phyloP scores from a whole-genome alignment of 129 eudicot species.

The Logfia minima region DNA sequence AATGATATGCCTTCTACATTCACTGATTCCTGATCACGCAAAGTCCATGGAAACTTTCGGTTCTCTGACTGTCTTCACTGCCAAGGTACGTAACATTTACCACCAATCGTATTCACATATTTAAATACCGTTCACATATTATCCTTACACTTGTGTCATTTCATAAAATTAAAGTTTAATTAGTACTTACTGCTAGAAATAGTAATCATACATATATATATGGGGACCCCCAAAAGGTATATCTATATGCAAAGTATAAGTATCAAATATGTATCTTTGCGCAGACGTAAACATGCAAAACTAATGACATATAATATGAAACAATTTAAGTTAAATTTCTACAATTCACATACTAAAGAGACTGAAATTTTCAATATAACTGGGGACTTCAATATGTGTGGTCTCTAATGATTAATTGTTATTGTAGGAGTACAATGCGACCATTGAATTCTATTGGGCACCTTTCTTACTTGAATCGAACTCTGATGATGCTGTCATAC shows the following conservation, averaged over 20 bases:
- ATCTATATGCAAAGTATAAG: too few relatives aligned
- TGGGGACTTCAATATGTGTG: background rate
- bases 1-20: slow-evolving; percentile 79
- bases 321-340: too few relatives aligned
- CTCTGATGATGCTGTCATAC: slow-evolving; percentile 73
- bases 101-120: background rate
- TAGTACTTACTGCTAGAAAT: too few relatives aligned
- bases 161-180: too few relatives aligned
- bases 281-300: background rate
- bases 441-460: slow-evolving; percentile 97
- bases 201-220: too few relatives aligned
- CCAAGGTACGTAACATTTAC: slow-evolving; percentile 49
- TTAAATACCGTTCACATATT: background rate
- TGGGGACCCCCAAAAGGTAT: too few relatives aligned
- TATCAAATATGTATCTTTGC: background rate
- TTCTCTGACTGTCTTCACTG: slow-evolving; percentile 68
- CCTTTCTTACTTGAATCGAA: slow-evolving; percentile 93
- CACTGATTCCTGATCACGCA: slow-evolving; percentile 57
- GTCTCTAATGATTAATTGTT: background rate
- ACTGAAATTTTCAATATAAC: background rate
- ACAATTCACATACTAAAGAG: too few relatives aligned
- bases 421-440: slow-evolving; percentile 79
- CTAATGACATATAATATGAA: background rate
- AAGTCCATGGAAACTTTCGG: slow-evolving; percentile 74
- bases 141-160: too few relatives aligned